Percentiles rank a stretch among this genome's conserved stretches.
Evolutionary conservation across 305 asterid genomes (phyloP).

Genomic region (Fraxinus albicans): DNA sequence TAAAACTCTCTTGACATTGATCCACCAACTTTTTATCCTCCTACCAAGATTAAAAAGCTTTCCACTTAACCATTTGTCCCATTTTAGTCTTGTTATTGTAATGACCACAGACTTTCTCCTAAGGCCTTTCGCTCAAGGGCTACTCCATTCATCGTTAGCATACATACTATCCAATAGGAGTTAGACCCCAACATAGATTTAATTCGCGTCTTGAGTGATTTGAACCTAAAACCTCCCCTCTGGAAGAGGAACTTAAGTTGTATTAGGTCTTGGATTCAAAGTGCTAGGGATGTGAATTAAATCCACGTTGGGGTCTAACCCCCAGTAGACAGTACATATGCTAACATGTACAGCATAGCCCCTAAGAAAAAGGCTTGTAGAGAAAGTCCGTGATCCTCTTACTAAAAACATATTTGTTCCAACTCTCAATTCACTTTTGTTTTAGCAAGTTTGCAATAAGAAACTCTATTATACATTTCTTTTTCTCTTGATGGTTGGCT

Average conservation of each 20-base stretch:
- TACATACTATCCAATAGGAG: neutral
- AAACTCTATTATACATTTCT: conserved; percentile 43
- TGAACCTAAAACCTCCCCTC: neutral
- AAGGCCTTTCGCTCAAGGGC: neutral
- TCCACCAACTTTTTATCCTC: conserved; percentile 29
- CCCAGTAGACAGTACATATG: neutral
- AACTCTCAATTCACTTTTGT: conserved; percentile 34
- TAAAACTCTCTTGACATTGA: conserved; percentile 31
- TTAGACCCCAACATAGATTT: neutral
- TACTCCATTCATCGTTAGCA: neutral
- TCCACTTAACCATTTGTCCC: conserved; percentile 30
- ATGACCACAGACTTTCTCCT: neutral
- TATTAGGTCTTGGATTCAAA: neutral
- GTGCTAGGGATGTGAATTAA: neutral
- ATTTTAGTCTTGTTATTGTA: conserved; percentile 22
- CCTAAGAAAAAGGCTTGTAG: neutral
- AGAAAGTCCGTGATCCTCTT: conserved; percentile 22
- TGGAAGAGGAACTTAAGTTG: neutral
- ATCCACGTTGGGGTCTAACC: neutral
- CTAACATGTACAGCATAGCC: neutral
- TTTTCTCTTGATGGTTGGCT: conserved; percentile 70
- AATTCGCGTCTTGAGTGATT: neutral
- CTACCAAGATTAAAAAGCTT: conserved; percentile 22
- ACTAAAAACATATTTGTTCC: conserved; percentile 34
- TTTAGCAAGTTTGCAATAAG: conserved; percentile 31